These are phyloP conservation scores for Thelonectria rubi DNA, from an alignment of 2,329 filamentous ascomycete species.

Conservation along the genomic window DNA sequence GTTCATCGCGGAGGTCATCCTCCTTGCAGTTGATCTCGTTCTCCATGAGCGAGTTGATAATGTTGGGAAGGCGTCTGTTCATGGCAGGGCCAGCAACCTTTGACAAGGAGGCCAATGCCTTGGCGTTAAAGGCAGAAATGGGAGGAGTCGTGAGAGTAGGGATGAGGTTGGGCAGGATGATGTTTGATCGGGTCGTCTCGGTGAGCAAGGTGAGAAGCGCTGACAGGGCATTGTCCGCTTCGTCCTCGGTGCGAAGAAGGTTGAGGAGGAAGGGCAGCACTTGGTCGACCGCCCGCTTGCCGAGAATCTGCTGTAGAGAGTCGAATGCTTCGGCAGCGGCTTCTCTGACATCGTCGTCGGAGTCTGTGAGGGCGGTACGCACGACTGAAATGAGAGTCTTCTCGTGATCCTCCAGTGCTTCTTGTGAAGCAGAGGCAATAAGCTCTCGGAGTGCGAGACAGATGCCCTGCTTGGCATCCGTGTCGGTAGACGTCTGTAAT, in stretches of 20 bases:
- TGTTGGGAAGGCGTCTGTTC: conserved; percentile 87
- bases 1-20: conserved; percentile 74
- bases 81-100: conserved; percentile 91
- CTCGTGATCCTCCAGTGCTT: conserved; percentile 92
- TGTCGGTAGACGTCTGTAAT: conserved; percentile 85
- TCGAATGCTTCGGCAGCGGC: conserved; percentile 98
- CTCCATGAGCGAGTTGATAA: conserved; percentile 94
- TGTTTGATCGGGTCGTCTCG: conserved; percentile 91
- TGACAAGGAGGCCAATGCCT: conserved; percentile 89
- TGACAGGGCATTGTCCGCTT: conserved; percentile 91
- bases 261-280: conserved; percentile 92
- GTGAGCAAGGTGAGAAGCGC: conserved; percentile 94
- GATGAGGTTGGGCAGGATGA: conserved; percentile 95
- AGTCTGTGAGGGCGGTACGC: conserved; percentile 89
- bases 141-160: conserved; percentile 90
- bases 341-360: conserved; percentile 88
- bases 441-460: conserved; percentile 95
- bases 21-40: conserved; percentile 84
- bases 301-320: conserved; percentile 89
- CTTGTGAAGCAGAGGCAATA: conserved; percentile 86
- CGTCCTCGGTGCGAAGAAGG: conserved; percentile 83
- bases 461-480: conserved; percentile 95
- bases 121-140: conserved; percentile 94
- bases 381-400: conserved; percentile 95
- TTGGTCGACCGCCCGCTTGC: conserved; percentile 94